Percentiles rank a stretch among this genome's conserved stretches.
phyloP scores from a whole-genome alignment of 1,284 basidiomycete species.

The Bjerkandera adusta region DNA sequence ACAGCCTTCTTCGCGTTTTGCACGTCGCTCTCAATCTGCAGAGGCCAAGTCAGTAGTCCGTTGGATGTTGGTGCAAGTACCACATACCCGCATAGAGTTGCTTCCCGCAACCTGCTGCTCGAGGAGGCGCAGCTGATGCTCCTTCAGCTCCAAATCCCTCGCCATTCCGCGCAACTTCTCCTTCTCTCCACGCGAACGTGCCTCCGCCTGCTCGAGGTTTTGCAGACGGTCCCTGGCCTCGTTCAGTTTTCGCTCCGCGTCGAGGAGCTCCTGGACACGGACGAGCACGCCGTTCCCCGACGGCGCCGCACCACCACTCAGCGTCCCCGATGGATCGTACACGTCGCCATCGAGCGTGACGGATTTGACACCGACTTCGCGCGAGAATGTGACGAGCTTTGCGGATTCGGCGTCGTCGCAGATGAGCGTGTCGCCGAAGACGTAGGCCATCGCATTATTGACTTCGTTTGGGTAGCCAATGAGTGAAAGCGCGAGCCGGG shows the following conservation, averaged over 20 bases:
- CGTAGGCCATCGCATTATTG: slow-evolving; percentile 87
- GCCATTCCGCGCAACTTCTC: slow-evolving; percentile 69
- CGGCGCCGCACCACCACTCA: slow-evolving; percentile 90
- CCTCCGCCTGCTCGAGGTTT: slow-evolving; percentile 59
- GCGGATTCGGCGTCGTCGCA: slow-evolving; percentile 91
- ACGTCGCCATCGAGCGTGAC: slow-evolving; percentile 96
- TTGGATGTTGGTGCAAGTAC: neutral
- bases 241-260: slow-evolving; percentile 53
- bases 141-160: slow-evolving; percentile 84
- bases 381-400: slow-evolving; percentile 84
- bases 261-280: slow-evolving; percentile 82
- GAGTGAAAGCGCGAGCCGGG: slow-evolving; percentile 83
- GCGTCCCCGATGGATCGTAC: slow-evolving; percentile 94
- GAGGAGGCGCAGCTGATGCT: slow-evolving; percentile 82
- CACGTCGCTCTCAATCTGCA: slow-evolving; percentile 80
- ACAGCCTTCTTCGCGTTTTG: slow-evolving; percentile 72
- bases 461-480: slow-evolving; percentile 88
- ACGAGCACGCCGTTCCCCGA: slow-evolving; percentile 76
- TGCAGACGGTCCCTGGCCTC: slow-evolving; percentile 52
- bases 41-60: neutral
- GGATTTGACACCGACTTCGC: slow-evolving; percentile 72
- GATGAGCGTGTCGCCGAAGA: slow-evolving; percentile 92
- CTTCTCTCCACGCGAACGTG: slow-evolving; percentile 51
- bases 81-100: slow-evolving; percentile 81
- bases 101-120: slow-evolving; percentile 87